Conservation (phyloP, 2,329 filamentous ascomycete genomes). For the Cordyceps javanica region DNA sequence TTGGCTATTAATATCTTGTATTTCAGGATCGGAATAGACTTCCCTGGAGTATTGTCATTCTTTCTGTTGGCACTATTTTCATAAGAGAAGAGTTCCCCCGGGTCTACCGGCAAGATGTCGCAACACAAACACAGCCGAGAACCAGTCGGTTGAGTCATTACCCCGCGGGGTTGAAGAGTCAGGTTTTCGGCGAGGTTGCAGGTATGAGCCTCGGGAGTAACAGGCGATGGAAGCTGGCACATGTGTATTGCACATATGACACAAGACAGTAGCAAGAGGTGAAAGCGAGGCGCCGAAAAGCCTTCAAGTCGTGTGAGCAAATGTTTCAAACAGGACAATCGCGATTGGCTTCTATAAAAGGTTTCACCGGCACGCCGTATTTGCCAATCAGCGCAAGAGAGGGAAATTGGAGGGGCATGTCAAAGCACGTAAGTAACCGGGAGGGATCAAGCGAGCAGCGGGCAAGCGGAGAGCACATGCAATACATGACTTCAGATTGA, state of each 20-base stretch:
- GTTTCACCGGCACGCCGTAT: neutral
- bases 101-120: neutral
- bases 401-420: constrained; percentile 12
- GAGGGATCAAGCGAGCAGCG: constrained; percentile 1
- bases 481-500: constrained; percentile 11
- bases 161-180: neutral
- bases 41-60: neutral
- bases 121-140: neutral
- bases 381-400: neutral
- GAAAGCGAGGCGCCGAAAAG: neutral
- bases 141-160: neutral
- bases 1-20: neutral
- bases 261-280: neutral
- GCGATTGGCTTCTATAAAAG: constrained; percentile 9
- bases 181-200: neutral
- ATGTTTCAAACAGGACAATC: constrained; percentile 7
- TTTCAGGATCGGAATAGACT: neutral
- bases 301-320: constrained; percentile 8
- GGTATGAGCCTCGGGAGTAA: constrained; percentile 7
- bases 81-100: neutral
- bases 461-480: constrained; percentile 3
- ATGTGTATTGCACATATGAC: constrained; percentile 3
- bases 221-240: neutral
- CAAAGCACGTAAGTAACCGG: neutral
- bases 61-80: neutral